Percentiles rank a stretch among this genome's conserved stretches.
These are phyloP conservation scores for Toxicodendron radicans DNA, from an alignment of 345 rosid genomes.

Conservation along the genomic window DNA sequence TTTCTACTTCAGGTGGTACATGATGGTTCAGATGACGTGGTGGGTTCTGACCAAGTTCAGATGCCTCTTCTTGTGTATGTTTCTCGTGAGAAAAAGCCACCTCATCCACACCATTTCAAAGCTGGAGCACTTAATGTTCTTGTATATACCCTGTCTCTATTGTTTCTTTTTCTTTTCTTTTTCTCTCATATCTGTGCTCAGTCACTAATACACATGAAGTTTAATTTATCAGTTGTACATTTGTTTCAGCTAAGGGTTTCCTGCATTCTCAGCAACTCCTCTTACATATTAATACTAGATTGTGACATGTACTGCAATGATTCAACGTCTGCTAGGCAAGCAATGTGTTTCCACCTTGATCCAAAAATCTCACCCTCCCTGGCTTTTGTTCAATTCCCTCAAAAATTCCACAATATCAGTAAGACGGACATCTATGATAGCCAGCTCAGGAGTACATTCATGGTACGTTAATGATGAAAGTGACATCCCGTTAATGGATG, in stretches of 20 bases:
- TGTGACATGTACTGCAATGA: constrained; percentile 59
- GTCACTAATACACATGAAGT: not conserved
- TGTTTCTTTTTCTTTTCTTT: not conserved
- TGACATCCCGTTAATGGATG: not conserved
- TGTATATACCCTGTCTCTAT: constrained; percentile 22
- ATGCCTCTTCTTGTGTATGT: constrained; percentile 49
- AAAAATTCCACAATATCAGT: constrained; percentile 39
- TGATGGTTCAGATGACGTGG: constrained; percentile 9
- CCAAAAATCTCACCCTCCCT: constrained; percentile 30
- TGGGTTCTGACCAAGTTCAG: not conserved
- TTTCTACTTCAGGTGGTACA: constrained; percentile 24
- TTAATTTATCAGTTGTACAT: not conserved
- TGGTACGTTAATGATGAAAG: constrained; percentile 18
- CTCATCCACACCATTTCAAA: constrained; percentile 44
- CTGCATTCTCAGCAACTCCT: constrained; percentile 44
- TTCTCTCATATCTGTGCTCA: not conserved
- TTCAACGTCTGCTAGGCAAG: constrained; percentile 45
- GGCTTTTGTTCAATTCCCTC: constrained; percentile 56
- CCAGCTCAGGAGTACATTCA: constrained; percentile 27
- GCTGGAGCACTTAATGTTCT: constrained; percentile 59
- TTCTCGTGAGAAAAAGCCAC: constrained; percentile 44
- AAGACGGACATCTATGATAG: constrained; percentile 48
- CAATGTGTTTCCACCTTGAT: constrained; percentile 49
- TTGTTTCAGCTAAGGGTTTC: constrained; percentile 52
- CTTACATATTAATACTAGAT: constrained; percentile 43